phyloP scores from a whole-genome alignment of 2,329 filamentous ascomycete genomes.

The Fusarium annulatum region DNA sequence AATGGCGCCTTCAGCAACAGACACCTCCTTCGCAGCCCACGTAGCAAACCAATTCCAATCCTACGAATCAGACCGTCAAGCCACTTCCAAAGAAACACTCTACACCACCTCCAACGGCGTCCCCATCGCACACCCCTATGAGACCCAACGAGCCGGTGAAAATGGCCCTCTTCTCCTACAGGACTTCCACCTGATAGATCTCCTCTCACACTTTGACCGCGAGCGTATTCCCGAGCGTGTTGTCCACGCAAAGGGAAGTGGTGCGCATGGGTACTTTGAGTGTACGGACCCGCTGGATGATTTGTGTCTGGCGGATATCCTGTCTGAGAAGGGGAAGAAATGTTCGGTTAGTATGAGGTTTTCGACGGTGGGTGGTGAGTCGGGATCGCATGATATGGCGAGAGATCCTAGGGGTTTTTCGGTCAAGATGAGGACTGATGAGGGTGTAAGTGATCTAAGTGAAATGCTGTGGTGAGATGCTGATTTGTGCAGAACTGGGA shows the following conservation, averaged over 20 bases:
- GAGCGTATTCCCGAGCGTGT: slow-evolving; percentile 71
- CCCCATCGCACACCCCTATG: slow-evolving; percentile 68
- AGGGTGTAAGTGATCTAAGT: background rate
- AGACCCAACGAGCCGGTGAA: slow-evolving; percentile 65
- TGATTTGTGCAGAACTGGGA: background rate
- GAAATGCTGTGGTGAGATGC: background rate
- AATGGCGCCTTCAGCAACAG: slow-evolving; percentile 44
- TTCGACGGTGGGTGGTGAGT: slow-evolving; percentile 80
- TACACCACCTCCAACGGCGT: slow-evolving; percentile 69
- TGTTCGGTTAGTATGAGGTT: slow-evolving; percentile 76
- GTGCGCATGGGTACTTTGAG: slow-evolving; percentile 66
- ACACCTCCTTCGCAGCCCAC: slow-evolving; percentile 53
- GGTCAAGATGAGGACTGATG: slow-evolving; percentile 75
- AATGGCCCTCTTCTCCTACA: slow-evolving; percentile 68
- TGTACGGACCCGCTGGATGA: slow-evolving; percentile 62
- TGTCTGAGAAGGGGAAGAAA: slow-evolving; percentile 73
- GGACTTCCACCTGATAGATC: slow-evolving; percentile 71
- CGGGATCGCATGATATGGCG: slow-evolving; percentile 76
- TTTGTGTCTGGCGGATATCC: slow-evolving; percentile 63
- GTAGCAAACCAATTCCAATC: slow-evolving; percentile 51
- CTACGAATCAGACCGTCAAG: slow-evolving; percentile 55
- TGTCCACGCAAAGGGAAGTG: slow-evolving; percentile 69
- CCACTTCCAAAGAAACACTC: slow-evolving; percentile 53
- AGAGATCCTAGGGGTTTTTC: slow-evolving; percentile 79
- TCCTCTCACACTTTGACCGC: slow-evolving; percentile 69